phyloP scores from a whole-genome alignment of 495 filamentous ascomycete genomes.

The Umbilicaria muhlenbergii region DNA sequence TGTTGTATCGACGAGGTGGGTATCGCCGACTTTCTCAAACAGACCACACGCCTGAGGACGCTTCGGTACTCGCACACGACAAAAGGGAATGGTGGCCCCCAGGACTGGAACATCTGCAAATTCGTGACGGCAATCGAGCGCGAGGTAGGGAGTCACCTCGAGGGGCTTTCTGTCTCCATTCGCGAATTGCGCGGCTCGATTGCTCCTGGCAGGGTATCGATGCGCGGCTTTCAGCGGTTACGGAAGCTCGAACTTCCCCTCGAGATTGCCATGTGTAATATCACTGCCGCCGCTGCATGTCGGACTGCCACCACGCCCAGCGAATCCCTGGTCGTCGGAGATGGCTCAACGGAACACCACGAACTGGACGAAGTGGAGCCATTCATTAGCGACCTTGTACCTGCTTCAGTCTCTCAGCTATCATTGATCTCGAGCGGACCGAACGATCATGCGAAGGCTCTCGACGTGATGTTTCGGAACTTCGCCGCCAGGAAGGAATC shows the following conservation, averaged over 20 bases:
- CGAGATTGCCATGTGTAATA: slow-evolving; percentile 20
- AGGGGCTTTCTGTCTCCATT: slow-evolving; percentile 17
- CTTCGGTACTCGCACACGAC: slow-evolving; percentile 18
- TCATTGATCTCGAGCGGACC: slow-evolving; percentile 3
- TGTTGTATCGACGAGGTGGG: slow-evolving; percentile 19
- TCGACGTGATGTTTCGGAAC: slow-evolving; percentile 12
- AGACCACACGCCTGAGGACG: slow-evolving; percentile 18
- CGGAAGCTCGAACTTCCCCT: slow-evolving; percentile 20
- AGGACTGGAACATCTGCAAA: slow-evolving; percentile 22
- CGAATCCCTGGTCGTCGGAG: too few relatives aligned
- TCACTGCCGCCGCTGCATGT: slow-evolving; percentile 8
- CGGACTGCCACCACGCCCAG: too few relatives aligned
- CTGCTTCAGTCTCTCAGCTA: slow-evolving; percentile 4
- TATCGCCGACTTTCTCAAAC: slow-evolving; percentile 21
- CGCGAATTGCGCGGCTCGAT: slow-evolving; percentile 14
- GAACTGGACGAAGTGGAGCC: neutral
- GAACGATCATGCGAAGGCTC: slow-evolving; percentile 11
- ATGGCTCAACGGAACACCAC: neutral
- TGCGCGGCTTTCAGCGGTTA: slow-evolving; percentile 19
- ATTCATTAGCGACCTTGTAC: slow-evolving; percentile 5
- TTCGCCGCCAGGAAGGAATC: slow-evolving; percentile 10
- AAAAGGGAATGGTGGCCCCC: slow-evolving; percentile 8
- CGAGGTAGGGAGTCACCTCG: slow-evolving; percentile 19
- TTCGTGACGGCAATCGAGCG: slow-evolving; percentile 20
- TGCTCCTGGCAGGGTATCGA: slow-evolving; percentile 17